Conservation (phyloP, 2,329 filamentous ascomycete species). For the Pseudogymnoascus sp. region DNA sequence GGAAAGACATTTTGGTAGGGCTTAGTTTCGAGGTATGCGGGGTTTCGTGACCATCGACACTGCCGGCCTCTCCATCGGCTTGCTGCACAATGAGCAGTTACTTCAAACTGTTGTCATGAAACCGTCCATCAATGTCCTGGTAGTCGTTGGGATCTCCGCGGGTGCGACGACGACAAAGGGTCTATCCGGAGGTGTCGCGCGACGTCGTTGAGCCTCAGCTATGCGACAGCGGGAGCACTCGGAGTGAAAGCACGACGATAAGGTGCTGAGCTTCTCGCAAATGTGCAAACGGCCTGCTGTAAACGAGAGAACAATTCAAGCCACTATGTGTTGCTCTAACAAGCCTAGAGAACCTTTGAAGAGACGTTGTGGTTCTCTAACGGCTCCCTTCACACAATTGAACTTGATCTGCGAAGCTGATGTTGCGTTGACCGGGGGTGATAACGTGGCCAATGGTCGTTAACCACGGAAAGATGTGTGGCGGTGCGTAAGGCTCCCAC, state of each 20-base stretch:
- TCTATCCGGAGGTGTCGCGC: not conserved
- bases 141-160: not conserved
- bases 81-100: slow-evolving; percentile 4
- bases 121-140: not conserved
- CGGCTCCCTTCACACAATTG: slow-evolving; percentile 2
- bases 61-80: not conserved
- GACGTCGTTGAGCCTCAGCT: slow-evolving; percentile 8
- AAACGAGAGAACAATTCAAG: slow-evolving; percentile 3
- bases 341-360: not conserved
- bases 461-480: slow-evolving; percentile 4
- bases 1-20: slow-evolving; percentile 48
- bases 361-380: not conserved
- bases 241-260: not conserved
- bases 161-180: not conserved
- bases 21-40: slow-evolving; percentile 7
- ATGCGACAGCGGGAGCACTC: slow-evolving; percentile 6
- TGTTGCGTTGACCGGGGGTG: slow-evolving; percentile 2
- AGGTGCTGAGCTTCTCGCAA: not conserved
- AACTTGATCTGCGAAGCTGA: slow-evolving; percentile 7
- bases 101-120: not conserved
- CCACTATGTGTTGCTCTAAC: not conserved
- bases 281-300: not conserved
- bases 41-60: slow-evolving; percentile 7
- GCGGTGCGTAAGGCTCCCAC: slow-evolving; percentile 3
- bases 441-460: slow-evolving; percentile 3